phyloP scores from a whole-genome alignment of 176 grass and related monocot species.

The Stipa capillata region DNA sequence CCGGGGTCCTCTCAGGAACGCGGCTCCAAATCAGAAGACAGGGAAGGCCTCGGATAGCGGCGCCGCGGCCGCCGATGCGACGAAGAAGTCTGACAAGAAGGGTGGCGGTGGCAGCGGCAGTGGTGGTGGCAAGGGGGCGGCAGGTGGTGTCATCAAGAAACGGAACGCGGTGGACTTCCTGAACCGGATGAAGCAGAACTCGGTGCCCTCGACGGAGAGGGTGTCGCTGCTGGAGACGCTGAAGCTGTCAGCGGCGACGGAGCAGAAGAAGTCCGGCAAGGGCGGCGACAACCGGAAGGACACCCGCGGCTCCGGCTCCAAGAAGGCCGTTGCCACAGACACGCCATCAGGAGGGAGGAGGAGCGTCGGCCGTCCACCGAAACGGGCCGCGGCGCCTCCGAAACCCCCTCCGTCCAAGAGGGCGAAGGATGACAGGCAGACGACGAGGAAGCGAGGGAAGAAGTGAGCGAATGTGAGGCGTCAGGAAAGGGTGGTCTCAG shows the following conservation, averaged over 20 bases:
- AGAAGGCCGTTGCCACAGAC: conserved; percentile 7
- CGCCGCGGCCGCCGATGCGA: background rate
- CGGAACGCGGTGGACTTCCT: conserved; percentile 68
- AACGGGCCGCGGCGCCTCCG: conserved; percentile 27
- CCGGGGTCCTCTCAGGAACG: conserved; percentile 27
- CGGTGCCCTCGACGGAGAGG: conserved; percentile 27
- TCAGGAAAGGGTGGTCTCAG: background rate
- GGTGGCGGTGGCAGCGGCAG: background rate
- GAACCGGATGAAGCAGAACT: conserved; percentile 67
- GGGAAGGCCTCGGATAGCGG: conserved; percentile 13
- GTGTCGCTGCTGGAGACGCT: conserved; percentile 43
- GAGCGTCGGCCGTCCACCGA: conserved; percentile 52
- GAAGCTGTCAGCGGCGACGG: conserved; percentile 40
- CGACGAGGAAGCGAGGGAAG: conserved; percentile 47
- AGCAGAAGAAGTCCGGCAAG: conserved; percentile 51
- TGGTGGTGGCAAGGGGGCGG: background rate
- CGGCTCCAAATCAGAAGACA: conserved; percentile 22
- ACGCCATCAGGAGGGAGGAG: conserved; percentile 25
- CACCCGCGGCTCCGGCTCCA: conserved; percentile 19
- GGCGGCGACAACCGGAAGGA: conserved; percentile 42
- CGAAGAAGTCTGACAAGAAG: conserved; percentile 51
- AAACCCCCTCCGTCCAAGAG: conserved; percentile 52
- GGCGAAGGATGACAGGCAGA: conserved; percentile 37
- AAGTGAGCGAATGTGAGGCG: conserved; percentile 18
- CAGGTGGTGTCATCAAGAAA: conserved; percentile 38